Evolutionary conservation across 768 basidiomycete species (phyloP).

Genomic region (Termitomyces sp.): DNA sequence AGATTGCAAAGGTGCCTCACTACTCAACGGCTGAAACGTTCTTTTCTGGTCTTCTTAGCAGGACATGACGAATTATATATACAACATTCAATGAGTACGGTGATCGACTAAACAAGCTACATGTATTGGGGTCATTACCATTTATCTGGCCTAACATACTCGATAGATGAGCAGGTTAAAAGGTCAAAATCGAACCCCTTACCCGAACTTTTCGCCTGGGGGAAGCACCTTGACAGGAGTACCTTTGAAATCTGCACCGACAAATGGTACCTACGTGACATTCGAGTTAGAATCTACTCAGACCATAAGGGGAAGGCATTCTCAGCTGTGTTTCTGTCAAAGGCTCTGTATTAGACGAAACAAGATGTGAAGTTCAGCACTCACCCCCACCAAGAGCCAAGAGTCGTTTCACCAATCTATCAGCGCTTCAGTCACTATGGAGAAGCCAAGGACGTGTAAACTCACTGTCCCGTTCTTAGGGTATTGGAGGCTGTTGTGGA

Average conservation of each 20-base stretch:
- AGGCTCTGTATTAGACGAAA: neutral
- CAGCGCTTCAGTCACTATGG: neutral
- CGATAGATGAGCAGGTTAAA: neutral
- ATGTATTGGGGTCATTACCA: neutral
- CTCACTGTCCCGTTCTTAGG: slow-evolving; percentile 33
- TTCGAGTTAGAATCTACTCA: neutral
- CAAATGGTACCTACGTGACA: slow-evolving; percentile 17
- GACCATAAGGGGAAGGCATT: neutral
- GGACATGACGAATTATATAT: neutral
- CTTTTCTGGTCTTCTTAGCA: neutral
- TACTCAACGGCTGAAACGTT: neutral
- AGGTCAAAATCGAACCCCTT: neutral
- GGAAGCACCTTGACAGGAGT: slow-evolving; percentile 25
- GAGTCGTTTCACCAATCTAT: slow-evolving; percentile 27
- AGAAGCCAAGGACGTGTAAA: neutral
- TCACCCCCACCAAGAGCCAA: slow-evolving; percentile 34
- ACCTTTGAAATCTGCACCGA: slow-evolving; percentile 21
- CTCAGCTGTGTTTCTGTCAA: slow-evolving; percentile 20
- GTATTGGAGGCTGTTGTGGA: slow-evolving; percentile 27
- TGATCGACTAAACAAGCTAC: neutral
- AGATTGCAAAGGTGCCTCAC: neutral
- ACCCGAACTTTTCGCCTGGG: slow-evolving; percentile 31
- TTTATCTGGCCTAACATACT: slow-evolving; percentile 1
- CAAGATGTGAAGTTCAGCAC: neutral
- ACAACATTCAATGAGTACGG: neutral